Evolutionary conservation across 331 rosid genomes (phyloP).

Genomic region (Quercus phellos): DNA sequence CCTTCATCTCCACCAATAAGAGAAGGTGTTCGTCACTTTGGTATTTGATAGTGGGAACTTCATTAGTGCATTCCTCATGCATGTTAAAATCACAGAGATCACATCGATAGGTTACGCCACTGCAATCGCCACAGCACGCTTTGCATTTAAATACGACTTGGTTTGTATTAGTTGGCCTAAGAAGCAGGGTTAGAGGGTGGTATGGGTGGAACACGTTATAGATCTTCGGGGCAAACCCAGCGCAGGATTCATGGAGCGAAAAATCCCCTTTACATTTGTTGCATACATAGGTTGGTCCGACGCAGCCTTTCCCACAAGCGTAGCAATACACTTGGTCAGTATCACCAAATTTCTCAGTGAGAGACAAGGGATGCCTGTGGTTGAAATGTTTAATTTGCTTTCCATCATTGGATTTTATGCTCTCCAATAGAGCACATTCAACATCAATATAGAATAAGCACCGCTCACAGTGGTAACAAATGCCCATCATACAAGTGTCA

Average conservation of each 20-base stretch:
- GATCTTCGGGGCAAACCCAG: background rate
- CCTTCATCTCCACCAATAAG: no score
- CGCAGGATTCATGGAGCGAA: background rate
- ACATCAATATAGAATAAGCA: background rate
- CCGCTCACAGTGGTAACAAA: background rate
- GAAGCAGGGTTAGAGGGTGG: background rate
- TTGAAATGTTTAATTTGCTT: background rate
- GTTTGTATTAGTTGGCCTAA: background rate
- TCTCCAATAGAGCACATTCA: background rate
- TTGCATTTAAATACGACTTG: background rate
- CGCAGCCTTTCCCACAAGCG: background rate
- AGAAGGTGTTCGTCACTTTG: background rate
- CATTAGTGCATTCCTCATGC: background rate
- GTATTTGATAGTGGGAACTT: background rate
- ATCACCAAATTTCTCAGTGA: background rate
- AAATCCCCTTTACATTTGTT: background rate
- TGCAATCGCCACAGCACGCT: background rate
- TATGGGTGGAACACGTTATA: background rate
- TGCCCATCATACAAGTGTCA: background rate
- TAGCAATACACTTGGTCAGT: background rate
- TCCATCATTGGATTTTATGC: background rate
- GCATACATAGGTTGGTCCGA: background rate
- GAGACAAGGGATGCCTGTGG: constrained; percentile 7
- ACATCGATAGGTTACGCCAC: background rate
- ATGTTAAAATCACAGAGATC: background rate